Evolutionary conservation across 306 rosid species (phyloP), one percentile per base, ranked within the genome.

Genomic region (Lathyrus sativus): DNA sequence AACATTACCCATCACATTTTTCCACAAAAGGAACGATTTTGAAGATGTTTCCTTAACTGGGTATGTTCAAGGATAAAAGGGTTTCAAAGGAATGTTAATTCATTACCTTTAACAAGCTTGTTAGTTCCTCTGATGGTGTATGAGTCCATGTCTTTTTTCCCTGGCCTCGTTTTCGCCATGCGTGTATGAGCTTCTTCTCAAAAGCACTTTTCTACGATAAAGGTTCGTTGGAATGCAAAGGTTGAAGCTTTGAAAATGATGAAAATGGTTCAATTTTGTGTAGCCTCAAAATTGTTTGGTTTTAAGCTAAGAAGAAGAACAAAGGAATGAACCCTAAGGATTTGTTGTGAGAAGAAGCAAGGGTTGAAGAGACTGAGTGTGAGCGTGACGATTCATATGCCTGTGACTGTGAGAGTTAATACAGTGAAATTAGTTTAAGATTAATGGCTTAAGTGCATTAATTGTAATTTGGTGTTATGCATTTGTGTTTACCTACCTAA

Each of bases 81-180:
- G 71, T 35, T 71, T 68, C 5, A 1, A 14, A 42, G 33, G 43
- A 62, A 73, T 35, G 1, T 0, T 1, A 49, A 49, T 3, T 1
- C 18, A 17, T 62, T 80, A 92, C 98, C 98, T 89, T 84, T 71
- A 70, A 92, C 92, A 70, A 92, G 58, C 76, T 92, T 92, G 92
- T 79, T 86, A 68, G 98, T 88, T 74, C 96, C 98, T 83, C 76
- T 74, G 80, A 92, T 88, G 28, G 92, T 89, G 78, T 88, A 92
- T 3, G 92, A 83, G 67, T 89, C 89, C 67, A 84, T 44, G 85
- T 87, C 96, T 74, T 76, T 89, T 74, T 45, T 92, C 1, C 85
- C 87, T 1, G 95, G 87, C 72, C 85, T 81, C 48, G 95, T 89
- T 85, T 89, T 92, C 72, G 96, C 93, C 97, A 91, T 90, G 50